Percentiles rank a stretch among this genome's conserved stretches.
Evolutionary conservation across 352 stramenopile species (phyloP).

Genomic region (Pythium dissimile): DNA sequence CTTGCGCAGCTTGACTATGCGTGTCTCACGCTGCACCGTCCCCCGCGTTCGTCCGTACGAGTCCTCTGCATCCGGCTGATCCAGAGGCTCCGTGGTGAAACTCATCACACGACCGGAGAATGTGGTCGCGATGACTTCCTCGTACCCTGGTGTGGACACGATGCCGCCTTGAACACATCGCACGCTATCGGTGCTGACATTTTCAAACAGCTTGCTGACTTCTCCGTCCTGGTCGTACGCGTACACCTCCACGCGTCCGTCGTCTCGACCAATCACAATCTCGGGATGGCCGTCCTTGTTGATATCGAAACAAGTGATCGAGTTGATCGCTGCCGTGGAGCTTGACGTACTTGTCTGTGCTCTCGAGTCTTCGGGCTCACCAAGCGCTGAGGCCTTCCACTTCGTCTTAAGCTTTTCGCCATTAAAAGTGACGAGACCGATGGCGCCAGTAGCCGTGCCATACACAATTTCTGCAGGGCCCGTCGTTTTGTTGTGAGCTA

Average conservation of each 20-base stretch:
- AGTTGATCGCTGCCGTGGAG: slow-evolving; percentile 58
- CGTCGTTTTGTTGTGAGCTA: slow-evolving; percentile 21
- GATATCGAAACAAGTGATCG: slow-evolving; percentile 72
- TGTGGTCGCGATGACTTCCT: slow-evolving; percentile 73
- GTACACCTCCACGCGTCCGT: slow-evolving; percentile 77
- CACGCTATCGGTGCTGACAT: slow-evolving; percentile 69
- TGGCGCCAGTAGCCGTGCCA: slow-evolving; percentile 49
- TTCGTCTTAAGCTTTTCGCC: slow-evolving; percentile 68
- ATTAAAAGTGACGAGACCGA: slow-evolving; percentile 66
- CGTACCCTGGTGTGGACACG: slow-evolving; percentile 62
- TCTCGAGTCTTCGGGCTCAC: slow-evolving; percentile 10
- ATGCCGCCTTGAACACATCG: slow-evolving; percentile 69
- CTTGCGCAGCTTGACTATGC: slow-evolving; percentile 81
- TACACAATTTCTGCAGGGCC: slow-evolving; percentile 52
- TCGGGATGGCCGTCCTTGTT: slow-evolving; percentile 77
- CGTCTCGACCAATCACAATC: slow-evolving; percentile 76
- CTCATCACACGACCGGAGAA: slow-evolving; percentile 79
- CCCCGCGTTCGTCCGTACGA: slow-evolving; percentile 72
- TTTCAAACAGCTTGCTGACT: slow-evolving; percentile 63
- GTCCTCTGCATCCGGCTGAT: slow-evolving; percentile 69
- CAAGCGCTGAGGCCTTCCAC: slow-evolving; percentile 26
- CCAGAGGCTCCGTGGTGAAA: slow-evolving; percentile 81
- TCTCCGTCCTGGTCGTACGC: slow-evolving; percentile 48
- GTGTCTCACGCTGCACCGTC: slow-evolving; percentile 68
- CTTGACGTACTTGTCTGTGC: slow-evolving; percentile 1